Evolutionary conservation across 2,329 filamentous ascomycete species (phyloP).

Genomic region (Calonectria montana): DNA sequence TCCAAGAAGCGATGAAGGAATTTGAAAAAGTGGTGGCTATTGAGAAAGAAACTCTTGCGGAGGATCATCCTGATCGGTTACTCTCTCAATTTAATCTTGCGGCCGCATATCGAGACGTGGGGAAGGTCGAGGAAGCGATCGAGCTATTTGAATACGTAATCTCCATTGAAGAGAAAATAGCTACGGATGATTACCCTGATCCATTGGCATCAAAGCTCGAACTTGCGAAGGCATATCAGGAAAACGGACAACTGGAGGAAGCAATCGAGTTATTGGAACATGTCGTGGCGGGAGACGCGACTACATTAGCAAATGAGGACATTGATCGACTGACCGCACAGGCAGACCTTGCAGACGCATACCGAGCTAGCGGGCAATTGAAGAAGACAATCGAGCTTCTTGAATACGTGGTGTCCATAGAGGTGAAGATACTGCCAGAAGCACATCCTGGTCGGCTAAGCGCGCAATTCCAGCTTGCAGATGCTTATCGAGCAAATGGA

Average conservation of each 20-base stretch:
- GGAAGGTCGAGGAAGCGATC: background rate
- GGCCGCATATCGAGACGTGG: background rate
- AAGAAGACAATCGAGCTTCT: background rate
- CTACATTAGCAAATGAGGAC: background rate
- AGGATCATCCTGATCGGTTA: background rate
- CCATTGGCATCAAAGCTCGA: background rate
- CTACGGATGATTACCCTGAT: background rate
- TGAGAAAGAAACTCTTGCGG: background rate
- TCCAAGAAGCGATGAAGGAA: background rate
- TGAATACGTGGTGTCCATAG: background rate
- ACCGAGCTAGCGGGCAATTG: background rate
- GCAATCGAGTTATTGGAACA: conserved; percentile 2
- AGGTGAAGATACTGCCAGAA: background rate
- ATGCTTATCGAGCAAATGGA: background rate
- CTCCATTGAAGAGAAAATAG: background rate
- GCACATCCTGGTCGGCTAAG: background rate
- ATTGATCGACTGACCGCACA: background rate
- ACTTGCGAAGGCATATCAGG: background rate
- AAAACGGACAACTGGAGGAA: background rate
- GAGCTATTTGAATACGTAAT: conserved; percentile 14
- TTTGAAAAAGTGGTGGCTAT: background rate
- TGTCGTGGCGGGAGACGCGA: background rate
- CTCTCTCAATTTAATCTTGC: background rate
- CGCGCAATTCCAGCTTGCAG: background rate
- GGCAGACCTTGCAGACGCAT: background rate